Conservation (phyloP, 2,329 filamentous ascomycete genomes). For the Xylariaceae sp. region DNA sequence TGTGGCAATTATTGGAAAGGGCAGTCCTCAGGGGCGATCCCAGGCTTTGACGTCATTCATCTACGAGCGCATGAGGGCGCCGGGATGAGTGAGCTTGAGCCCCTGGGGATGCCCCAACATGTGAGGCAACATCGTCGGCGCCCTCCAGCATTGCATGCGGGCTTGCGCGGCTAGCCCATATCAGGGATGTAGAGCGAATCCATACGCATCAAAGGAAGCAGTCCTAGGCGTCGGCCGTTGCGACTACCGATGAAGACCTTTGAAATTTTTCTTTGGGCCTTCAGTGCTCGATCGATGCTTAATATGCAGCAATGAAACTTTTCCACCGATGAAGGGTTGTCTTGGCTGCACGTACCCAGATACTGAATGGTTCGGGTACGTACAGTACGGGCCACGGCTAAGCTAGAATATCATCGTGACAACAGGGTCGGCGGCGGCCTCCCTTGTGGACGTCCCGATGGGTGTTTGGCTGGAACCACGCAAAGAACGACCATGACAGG, state of each 20-base stretch:
- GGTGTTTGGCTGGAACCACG: not conserved
- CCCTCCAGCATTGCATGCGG: not conserved
- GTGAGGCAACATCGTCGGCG: not conserved
- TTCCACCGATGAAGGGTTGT: not conserved
- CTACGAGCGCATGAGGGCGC: not conserved
- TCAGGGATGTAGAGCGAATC: not conserved
- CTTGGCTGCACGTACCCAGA: not conserved
- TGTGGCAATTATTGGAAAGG: not conserved
- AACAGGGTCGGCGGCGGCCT: not conserved
- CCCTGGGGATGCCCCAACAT: not conserved
- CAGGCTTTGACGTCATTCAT: not conserved
- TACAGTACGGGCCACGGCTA: no score
- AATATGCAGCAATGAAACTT: not conserved
- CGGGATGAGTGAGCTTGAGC: not conserved
- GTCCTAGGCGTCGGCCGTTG: not conserved
- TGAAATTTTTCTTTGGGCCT: not conserved
- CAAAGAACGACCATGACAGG: not conserved
- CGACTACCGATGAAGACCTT: not conserved
- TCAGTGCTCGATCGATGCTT: not conserved
- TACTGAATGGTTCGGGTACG: not conserved
- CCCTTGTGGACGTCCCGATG: not conserved
- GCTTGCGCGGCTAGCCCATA: not conserved
- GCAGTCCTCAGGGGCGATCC: not conserved
- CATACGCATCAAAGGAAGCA: not conserved
- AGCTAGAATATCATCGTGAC: not conserved